Conservation (phyloP, 2,329 filamentous ascomycete genomes). For the Mariannaea elegans region DNA sequence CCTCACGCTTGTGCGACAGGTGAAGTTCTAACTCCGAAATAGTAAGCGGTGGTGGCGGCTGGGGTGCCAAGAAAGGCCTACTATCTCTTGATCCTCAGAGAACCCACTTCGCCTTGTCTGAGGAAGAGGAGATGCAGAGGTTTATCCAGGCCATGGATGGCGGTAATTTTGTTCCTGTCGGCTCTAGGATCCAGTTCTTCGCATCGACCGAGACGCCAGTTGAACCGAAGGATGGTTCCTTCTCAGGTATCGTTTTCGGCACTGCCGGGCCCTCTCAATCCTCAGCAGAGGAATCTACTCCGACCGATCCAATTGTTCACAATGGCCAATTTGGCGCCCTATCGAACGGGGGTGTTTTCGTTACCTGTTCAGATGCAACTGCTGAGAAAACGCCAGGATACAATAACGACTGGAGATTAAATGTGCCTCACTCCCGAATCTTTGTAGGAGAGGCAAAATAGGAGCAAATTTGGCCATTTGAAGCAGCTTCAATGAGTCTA, state of each 20-base stretch:
- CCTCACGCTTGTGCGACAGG: background rate
- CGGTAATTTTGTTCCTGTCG: conserved; percentile 66
- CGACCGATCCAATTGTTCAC: conserved; percentile 33
- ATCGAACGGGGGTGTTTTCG: conserved; percentile 67
- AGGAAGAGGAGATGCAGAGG: conserved; percentile 61
- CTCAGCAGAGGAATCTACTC: conserved; percentile 8
- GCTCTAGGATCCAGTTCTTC: conserved; percentile 74
- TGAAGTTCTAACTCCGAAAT: conserved; percentile 26
- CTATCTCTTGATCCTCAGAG: conserved; percentile 80
- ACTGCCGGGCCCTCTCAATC: conserved; percentile 36
- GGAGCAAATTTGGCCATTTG: no score
- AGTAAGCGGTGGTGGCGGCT: conserved; percentile 85
- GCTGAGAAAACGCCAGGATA: conserved; percentile 39
- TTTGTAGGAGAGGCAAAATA: conserved; percentile 28
- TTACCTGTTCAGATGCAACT: conserved; percentile 44
- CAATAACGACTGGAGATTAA: conserved; percentile 46
- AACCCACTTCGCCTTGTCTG: conserved; percentile 54
- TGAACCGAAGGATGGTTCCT: conserved; percentile 27
- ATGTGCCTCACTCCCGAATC: conserved; percentile 46
- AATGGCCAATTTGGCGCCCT: conserved; percentile 68
- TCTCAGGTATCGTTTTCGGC: conserved; percentile 45
- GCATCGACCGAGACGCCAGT: conserved; percentile 47
- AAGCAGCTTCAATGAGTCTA: no score
- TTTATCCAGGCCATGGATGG: conserved; percentile 61
- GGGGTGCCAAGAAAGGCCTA: conserved; percentile 82